These are phyloP conservation scores for Tolypocladium capitatum DNA, from an alignment of 2,329 filamentous ascomycete genomes.

Conservation along the genomic window DNA sequence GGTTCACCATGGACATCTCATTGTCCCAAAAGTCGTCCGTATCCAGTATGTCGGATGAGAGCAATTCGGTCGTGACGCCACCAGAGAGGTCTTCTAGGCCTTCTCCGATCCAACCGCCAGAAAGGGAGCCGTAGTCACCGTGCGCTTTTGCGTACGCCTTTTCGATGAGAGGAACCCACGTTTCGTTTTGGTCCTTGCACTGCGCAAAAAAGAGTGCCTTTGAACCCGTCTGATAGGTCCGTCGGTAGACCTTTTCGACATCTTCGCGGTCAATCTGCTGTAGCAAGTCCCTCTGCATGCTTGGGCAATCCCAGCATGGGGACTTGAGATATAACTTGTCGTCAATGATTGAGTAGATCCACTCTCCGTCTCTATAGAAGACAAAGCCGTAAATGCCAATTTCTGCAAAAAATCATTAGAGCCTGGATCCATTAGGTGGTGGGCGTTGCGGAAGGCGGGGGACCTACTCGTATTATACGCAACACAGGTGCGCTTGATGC, in stretches of 20 bases:
- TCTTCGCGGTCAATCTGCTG: conserved; percentile 64
- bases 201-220: conserved; percentile 68
- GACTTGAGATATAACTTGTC: conserved; percentile 80
- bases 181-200: conserved; percentile 64
- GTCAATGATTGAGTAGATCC: conserved; percentile 84
- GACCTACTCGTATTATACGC: conserved; percentile 49
- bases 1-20: conserved; percentile 66
- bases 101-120: conserved; percentile 57
- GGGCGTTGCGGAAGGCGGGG: too few relatives aligned
- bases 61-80: conserved; percentile 56
- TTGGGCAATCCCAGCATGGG: conserved; percentile 68
- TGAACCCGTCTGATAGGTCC: conserved; percentile 61
- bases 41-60: conserved; percentile 59
- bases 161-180: conserved; percentile 68
- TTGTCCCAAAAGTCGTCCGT: conserved; percentile 74
- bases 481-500: conserved; percentile 63
- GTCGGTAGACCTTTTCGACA: conserved; percentile 57
- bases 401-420: conserved; percentile 7
- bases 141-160: conserved; percentile 80
- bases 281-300: conserved; percentile 59
- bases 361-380: conserved; percentile 78
- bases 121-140: conserved; percentile 59
- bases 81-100: conserved; percentile 48
- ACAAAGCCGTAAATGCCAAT: conserved; percentile 86
- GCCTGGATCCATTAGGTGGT: too few relatives aligned